Conservation (phyloP, 148 eudicot genomes). For the Tetragonia tetragonoides region DNA sequence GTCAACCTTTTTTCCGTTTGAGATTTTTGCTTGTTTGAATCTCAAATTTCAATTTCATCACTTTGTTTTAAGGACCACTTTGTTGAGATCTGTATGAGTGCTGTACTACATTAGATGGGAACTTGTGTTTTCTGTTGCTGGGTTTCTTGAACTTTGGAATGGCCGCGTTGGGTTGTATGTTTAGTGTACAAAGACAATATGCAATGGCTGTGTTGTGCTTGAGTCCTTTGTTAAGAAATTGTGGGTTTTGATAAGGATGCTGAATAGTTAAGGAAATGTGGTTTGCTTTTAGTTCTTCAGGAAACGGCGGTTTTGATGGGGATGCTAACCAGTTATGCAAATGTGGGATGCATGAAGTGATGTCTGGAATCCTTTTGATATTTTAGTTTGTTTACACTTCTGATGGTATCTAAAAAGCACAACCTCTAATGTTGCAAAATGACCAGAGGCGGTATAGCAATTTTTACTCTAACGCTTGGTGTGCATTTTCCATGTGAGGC, state of each 20-base stretch:
- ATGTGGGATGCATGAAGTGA: too few species aligned
- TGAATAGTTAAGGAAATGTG: too few species aligned
- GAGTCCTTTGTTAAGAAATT: too few species aligned
- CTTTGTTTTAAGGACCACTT: neutral
- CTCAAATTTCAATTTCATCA: neutral
- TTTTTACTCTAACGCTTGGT: neutral
- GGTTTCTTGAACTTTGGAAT: neutral
- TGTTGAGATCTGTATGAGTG: slow-evolving; percentile 19
- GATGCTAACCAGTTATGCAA: neutral
- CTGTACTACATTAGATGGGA: neutral
- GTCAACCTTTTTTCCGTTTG: neutral
- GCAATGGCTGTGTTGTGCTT: neutral
- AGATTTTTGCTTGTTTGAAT: neutral
- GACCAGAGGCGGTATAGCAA: too few species aligned
- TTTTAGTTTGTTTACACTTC: too few species aligned
- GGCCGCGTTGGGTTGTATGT: neutral
- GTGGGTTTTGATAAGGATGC: too few species aligned
- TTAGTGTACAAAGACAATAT: too few species aligned
- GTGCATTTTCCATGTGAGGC: neutral
- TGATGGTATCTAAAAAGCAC: too few species aligned
- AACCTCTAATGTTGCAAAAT: too few species aligned
- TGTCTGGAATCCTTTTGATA: too few species aligned
- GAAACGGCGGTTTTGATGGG: neutral
- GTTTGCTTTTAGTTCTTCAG: neutral
- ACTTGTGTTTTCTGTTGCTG: neutral